These are phyloP conservation scores for Aschersonia sp. DNA, from an alignment of 2,329 filamentous ascomycete species.

Conservation along the genomic window DNA sequence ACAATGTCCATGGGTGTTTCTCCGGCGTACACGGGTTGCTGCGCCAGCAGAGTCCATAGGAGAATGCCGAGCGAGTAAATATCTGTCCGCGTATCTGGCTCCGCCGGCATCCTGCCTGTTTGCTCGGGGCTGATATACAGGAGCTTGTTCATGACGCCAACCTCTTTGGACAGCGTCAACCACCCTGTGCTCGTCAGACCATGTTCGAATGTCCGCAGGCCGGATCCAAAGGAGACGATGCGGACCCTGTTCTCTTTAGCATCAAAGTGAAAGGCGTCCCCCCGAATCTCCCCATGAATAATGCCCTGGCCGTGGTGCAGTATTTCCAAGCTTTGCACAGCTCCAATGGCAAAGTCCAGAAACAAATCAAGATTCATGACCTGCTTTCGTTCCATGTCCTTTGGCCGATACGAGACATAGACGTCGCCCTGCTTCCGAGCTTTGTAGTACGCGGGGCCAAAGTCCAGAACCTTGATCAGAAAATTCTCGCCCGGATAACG, in stretches of 20 bases:
- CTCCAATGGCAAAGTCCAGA: slow-evolving; percentile 81
- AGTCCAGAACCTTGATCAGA: slow-evolving; percentile 53
- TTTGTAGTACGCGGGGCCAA: slow-evolving; percentile 62
- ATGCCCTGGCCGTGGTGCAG: slow-evolving; percentile 80
- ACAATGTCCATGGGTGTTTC: slow-evolving; percentile 77
- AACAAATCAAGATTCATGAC: slow-evolving; percentile 62
- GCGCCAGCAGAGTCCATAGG: slow-evolving; percentile 75
- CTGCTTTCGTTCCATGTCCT: slow-evolving; percentile 28
- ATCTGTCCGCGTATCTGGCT: slow-evolving; percentile 83
- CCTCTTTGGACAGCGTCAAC: slow-evolving; percentile 67
- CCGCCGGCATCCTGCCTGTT: slow-evolving; percentile 81
- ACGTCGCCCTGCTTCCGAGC: slow-evolving; percentile 36
- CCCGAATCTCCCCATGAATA: slow-evolving; percentile 81
- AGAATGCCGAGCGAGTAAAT: slow-evolving; percentile 85
- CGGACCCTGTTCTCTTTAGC: slow-evolving; percentile 56
- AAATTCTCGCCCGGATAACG: slow-evolving; percentile 65
- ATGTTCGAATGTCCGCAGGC: slow-evolving; percentile 78
- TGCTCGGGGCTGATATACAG: slow-evolving; percentile 90
- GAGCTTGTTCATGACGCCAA: slow-evolving; percentile 78
- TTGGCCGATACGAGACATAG: slow-evolving; percentile 28
- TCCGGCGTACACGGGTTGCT: slow-evolving; percentile 67
- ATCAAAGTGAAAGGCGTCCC: slow-evolving; percentile 83
- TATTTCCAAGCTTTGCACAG: slow-evolving; percentile 72
- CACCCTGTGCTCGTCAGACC: slow-evolving; percentile 75
- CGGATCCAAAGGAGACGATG: slow-evolving; percentile 74